phyloP scores from a whole-genome alignment of 257 asterid genomes.

The Plantago elongata region DNA sequence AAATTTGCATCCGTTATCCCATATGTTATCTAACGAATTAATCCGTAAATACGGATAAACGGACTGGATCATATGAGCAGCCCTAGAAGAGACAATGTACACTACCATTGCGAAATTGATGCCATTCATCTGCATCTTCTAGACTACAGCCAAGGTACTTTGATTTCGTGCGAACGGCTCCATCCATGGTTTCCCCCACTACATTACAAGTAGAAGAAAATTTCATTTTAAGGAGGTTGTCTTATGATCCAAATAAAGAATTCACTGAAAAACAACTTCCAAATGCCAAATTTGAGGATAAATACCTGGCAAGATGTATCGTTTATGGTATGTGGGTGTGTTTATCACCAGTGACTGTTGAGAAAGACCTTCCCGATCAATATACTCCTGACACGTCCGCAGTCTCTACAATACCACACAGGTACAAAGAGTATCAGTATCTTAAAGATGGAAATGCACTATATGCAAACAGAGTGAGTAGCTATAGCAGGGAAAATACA shows the following conservation, averaged over 20 bases:
- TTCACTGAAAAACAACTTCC: neutral
- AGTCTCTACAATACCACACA: constrained; percentile 52
- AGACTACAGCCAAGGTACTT: constrained; percentile 59
- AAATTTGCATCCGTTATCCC: no score
- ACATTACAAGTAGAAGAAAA: constrained; percentile 6
- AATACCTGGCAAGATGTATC: constrained; percentile 84
- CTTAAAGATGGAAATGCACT: no score
- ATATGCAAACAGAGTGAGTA: no score
- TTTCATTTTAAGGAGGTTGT: neutral
- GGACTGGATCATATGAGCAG: no score
- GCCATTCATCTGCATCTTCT: constrained; percentile 69
- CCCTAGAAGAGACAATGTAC: neutral
- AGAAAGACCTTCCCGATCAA: constrained; percentile 79
- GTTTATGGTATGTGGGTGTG: constrained; percentile 79
- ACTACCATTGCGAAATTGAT: constrained; percentile 66
- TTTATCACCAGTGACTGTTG: constrained; percentile 83
- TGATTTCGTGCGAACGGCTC: constrained; percentile 43
- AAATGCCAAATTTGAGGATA: neutral
- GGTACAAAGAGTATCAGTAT: constrained; percentile 18
- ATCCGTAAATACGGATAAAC: no score
- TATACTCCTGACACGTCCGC: constrained; percentile 74
- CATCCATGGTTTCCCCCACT: constrained; percentile 77
- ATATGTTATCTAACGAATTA: no score
- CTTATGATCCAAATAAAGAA: neutral
- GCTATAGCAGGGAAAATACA: no score